These are phyloP conservation scores for Coemansia sp. DNA, from an alignment of 192 early-diverging fungal genomes.

Conservation along the genomic window DNA sequence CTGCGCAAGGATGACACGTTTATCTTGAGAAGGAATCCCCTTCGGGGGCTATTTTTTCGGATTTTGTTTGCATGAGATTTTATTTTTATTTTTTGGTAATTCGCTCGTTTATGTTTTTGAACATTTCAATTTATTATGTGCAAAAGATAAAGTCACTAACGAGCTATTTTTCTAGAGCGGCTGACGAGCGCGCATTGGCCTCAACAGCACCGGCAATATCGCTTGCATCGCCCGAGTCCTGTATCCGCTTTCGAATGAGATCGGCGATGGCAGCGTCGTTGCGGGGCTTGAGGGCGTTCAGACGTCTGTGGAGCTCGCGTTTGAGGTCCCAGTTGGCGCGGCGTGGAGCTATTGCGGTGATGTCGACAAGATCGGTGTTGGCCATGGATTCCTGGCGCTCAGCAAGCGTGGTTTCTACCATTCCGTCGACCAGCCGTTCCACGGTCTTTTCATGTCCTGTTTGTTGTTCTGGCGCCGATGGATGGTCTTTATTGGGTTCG, in stretches of 20 bases:
- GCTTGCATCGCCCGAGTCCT: conserved; percentile 12
- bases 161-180: not conserved
- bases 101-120: too few relatives aligned
- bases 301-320: conserved; percentile 77
- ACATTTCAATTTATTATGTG: too few relatives aligned
- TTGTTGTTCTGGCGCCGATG: conserved; percentile 14
- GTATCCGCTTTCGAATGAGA: conserved; percentile 65
- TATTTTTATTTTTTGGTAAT: not conserved
- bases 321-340: conserved; percentile 92
- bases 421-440: conserved; percentile 10
- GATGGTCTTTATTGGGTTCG: not conserved
- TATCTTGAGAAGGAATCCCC: conserved; percentile 50
- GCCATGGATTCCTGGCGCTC: conserved; percentile 8
- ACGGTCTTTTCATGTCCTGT: conserved; percentile 21
- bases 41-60: conserved; percentile 38
- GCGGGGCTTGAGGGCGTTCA: conserved; percentile 68
- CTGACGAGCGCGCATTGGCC: conserved; percentile 11
- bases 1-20: conserved; percentile 52
- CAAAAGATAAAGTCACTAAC: too few relatives aligned
- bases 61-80: conserved; percentile 1
- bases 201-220: conserved; percentile 29
- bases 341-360: conserved; percentile 79
- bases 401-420: conserved; percentile 22
- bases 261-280: conserved; percentile 75
- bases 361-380: conserved; percentile 56